Percentiles rank a stretch among this genome's conserved stretches.
phyloP scores from a whole-genome alignment of 2,329 filamentous ascomycete species.

The Botrytis pseudocinerea region DNA sequence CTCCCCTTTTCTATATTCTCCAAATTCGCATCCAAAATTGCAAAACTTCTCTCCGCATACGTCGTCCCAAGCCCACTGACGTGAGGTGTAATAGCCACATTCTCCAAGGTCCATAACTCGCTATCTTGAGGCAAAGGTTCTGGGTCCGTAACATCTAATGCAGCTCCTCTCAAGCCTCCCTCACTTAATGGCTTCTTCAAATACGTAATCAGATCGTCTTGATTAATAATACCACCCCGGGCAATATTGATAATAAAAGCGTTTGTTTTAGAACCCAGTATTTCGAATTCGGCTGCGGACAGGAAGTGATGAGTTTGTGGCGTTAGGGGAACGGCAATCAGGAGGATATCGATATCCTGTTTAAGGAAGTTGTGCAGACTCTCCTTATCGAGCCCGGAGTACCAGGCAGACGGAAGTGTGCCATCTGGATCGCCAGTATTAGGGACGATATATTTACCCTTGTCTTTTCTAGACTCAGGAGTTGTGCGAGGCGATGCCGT shows the following conservation, averaged over 20 bases:
- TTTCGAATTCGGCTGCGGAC: slow-evolving; percentile 43
- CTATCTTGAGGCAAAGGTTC: slow-evolving; percentile 62
- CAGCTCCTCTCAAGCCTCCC: slow-evolving; percentile 58
- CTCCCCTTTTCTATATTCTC: slow-evolving; percentile 52
- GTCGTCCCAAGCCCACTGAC: slow-evolving; percentile 55
- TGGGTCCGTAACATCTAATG: slow-evolving; percentile 67
- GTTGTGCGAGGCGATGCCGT: slow-evolving; percentile 61
- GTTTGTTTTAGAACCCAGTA: slow-evolving; percentile 42
- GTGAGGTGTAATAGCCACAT: slow-evolving; percentile 66
- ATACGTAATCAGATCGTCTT: slow-evolving; percentile 57
- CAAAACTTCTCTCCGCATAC: slow-evolving; percentile 58
- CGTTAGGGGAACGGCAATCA: slow-evolving; percentile 44
- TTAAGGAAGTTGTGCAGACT: slow-evolving; percentile 42
- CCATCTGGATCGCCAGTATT: slow-evolving; percentile 51
- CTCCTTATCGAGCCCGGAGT: slow-evolving; percentile 39
- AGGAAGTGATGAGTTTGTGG: slow-evolving; percentile 44
- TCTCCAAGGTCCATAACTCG: slow-evolving; percentile 62
- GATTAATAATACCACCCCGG: slow-evolving; percentile 61
- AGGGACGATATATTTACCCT: slow-evolving; percentile 60
- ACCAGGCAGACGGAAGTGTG: slow-evolving; percentile 43
- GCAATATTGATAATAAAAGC: slow-evolving; percentile 65
- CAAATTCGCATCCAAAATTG: slow-evolving; percentile 60
- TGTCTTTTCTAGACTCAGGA: slow-evolving; percentile 56
- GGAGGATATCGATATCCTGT: slow-evolving; percentile 43
- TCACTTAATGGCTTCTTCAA: slow-evolving; percentile 44